phyloP scores from a whole-genome alignment of 2,329 filamentous ascomycete genomes.

The Sporothrix humicola region DNA sequence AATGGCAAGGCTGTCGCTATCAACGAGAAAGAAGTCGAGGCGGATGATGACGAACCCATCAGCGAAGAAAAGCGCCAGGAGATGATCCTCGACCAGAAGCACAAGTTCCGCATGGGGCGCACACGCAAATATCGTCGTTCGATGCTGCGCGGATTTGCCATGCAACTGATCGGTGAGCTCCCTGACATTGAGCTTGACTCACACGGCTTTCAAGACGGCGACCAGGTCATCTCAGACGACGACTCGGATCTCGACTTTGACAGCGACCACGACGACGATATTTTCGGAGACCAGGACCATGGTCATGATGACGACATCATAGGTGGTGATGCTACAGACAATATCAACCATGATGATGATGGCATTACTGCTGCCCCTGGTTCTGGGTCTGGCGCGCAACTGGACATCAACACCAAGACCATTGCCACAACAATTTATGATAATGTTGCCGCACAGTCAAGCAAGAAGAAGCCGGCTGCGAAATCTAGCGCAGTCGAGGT shows the following conservation, averaged over 20 bases:
- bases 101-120: neutral
- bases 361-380: neutral
- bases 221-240: constrained; percentile 18
- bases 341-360: neutral
- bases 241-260: constrained; percentile 24
- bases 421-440: neutral
- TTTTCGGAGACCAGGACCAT: neutral
- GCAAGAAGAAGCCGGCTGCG: neutral
- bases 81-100: neutral
- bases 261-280: constrained; percentile 8
- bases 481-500: neutral
- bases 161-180: constrained; percentile 16
- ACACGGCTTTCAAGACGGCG: constrained; percentile 17
- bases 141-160: constrained; percentile 10
- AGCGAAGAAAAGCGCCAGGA: constrained; percentile 1
- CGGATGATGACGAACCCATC: neutral
- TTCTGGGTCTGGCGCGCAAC: neutral
- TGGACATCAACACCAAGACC: neutral
- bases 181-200: constrained; percentile 20
- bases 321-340: neutral
- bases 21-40: neutral
- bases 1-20: neutral
- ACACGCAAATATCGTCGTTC: neutral
- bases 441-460: neutral
- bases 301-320: neutral